Evolutionary conservation across 257 asterid species (phyloP).

Genomic region (Fraxinus anomala): DNA sequence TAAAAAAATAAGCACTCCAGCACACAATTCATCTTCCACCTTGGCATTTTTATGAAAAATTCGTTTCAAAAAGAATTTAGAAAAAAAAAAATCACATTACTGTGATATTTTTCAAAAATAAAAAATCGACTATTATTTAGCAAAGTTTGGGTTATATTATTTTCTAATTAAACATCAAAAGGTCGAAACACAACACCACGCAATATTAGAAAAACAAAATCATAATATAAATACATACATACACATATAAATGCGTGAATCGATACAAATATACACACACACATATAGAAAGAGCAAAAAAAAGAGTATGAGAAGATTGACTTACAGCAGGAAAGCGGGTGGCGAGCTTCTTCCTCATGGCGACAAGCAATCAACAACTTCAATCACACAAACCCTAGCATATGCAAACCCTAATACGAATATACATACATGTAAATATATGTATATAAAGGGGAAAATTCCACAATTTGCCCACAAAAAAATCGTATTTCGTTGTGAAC

Average conservation of each 20-base stretch:
- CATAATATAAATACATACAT: neutral
- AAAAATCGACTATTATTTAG: neutral
- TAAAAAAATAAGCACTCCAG: neutral
- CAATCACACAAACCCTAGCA: constrained; percentile 39
- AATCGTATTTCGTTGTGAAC: constrained; percentile 32
- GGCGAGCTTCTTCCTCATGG: constrained; percentile 79
- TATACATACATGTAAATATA: constrained; percentile 1
- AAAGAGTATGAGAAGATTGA: neutral
- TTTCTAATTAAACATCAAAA: neutral
- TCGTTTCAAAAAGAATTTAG: neutral
- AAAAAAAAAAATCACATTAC: too few relatives aligned
- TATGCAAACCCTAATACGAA: constrained; percentile 36
- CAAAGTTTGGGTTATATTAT: neutral
- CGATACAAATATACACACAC: neutral
- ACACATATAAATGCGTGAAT: neutral
- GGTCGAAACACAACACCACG: neutral
- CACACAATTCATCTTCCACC: neutral
- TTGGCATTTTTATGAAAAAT: neutral
- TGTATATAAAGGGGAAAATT: constrained; percentile 24
- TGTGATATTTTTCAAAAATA: neutral
- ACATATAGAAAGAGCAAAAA: neutral
- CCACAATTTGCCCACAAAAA: constrained; percentile 35
- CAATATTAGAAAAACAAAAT: neutral
- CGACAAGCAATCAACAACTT: constrained; percentile 24
- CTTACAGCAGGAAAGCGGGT: constrained; percentile 86